Evolutionary conservation across 768 basidiomycete genomes (phyloP).

Genomic region (Mycena pura): DNA sequence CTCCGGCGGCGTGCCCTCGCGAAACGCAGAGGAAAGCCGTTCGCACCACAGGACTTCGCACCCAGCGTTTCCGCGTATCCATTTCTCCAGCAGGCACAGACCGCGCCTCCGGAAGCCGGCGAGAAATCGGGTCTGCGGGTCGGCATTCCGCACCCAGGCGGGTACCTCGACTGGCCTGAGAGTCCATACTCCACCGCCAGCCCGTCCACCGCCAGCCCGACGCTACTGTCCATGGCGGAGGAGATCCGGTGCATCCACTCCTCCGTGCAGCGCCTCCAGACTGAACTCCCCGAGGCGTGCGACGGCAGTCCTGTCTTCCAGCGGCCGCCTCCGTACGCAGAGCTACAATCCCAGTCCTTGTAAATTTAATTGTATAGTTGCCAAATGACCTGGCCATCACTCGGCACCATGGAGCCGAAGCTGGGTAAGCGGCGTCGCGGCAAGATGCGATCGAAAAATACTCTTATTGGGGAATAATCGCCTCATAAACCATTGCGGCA

Average conservation of each 20-base stretch:
- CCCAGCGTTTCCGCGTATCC: too few species aligned
- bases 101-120: neutral
- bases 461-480: too few species aligned
- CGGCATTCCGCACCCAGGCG: neutral
- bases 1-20: neutral
- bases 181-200: neutral
- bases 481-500: too few species aligned
- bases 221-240: neutral
- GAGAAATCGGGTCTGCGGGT: neutral
- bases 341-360: too few species aligned
- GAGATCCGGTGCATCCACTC: neutral
- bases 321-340: conserved; percentile 5
- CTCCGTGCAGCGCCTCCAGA: conserved; percentile 6
- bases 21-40: neutral
- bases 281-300: neutral
- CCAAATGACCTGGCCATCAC: too few species aligned
- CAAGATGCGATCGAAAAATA: too few species aligned
- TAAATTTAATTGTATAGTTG: too few species aligned
- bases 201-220: too few species aligned
- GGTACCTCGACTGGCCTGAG: neutral
- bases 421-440: too few species aligned
- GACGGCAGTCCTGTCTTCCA: neutral
- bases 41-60: neutral
- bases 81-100: neutral
- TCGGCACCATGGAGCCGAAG: too few species aligned